phyloP scores from a whole-genome alignment of 345 rosid species.

The Trapa bicornis region DNA sequence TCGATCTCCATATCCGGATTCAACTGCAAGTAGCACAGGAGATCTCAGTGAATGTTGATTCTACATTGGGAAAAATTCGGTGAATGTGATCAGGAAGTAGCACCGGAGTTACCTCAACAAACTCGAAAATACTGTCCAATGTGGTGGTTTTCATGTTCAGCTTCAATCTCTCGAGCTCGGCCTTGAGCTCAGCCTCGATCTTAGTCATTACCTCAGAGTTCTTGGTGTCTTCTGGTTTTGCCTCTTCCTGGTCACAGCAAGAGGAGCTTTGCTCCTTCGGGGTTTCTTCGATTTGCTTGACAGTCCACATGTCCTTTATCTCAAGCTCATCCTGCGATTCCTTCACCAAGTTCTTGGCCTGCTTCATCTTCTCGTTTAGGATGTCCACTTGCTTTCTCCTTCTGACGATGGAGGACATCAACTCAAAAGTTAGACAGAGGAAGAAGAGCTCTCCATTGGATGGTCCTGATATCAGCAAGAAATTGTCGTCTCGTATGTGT shows the following conservation, averaged over 20 bases:
- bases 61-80: background rate
- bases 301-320: constrained; percentile 16
- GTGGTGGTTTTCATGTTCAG: constrained; percentile 12
- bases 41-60: background rate
- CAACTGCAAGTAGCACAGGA: constrained; percentile 1
- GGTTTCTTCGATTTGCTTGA: constrained; percentile 10
- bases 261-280: background rate
- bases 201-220: constrained; percentile 14
- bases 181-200: constrained; percentile 33
- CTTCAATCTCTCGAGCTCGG: constrained; percentile 22
- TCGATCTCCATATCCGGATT: constrained; percentile 7
- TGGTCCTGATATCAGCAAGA: constrained; percentile 11
- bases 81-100: too few species aligned
- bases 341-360: constrained; percentile 16
- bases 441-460: constrained; percentile 11
- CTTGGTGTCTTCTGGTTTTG: constrained; percentile 5
- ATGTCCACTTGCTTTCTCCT: constrained; percentile 14
- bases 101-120: constrained; percentile 11
- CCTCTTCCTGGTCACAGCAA: background rate
- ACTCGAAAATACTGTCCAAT: constrained; percentile 5
- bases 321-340: constrained; percentile 29
- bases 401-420: constrained; percentile 5
- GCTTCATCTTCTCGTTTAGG: constrained; percentile 15
- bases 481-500: background rate
- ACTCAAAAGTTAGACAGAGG: constrained; percentile 17